Percentiles rank a stretch among this genome's conserved stretches.
Evolutionary conservation across 441 rosid genomes (phyloP).

Genomic region (Euphorbia corollata): DNA sequence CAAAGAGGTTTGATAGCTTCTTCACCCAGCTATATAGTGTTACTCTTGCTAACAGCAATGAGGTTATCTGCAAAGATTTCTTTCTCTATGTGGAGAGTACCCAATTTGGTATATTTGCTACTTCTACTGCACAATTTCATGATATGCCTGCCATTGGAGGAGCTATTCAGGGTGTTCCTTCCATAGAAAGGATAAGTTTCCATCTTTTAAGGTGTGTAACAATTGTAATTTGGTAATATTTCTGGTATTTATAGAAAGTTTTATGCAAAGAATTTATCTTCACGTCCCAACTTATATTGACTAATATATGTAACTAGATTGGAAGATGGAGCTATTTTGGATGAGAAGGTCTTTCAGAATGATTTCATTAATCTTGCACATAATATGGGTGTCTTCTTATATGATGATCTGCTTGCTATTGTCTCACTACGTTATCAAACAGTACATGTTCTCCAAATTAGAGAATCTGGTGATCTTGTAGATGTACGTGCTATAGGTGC

Average conservation of each 20-base stretch:
- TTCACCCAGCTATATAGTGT: constrained; percentile 65
- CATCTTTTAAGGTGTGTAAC: constrained; percentile 56
- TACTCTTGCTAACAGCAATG: constrained; percentile 72
- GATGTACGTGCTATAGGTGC: constrained; percentile 80
- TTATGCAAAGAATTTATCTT: not conserved
- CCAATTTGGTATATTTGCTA: constrained; percentile 81
- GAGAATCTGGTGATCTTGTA: constrained; percentile 84
- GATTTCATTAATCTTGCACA: constrained; percentile 73
- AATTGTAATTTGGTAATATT: constrained; percentile 1
- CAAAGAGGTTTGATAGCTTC: constrained; percentile 75
- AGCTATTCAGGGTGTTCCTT: constrained; percentile 79
- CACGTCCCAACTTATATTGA: not conserved
- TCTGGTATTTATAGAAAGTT: not conserved
- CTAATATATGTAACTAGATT: constrained; percentile 34
- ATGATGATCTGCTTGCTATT: constrained; percentile 83
- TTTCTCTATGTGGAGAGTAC: constrained; percentile 58
- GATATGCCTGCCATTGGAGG: constrained; percentile 63
- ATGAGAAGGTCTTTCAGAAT: constrained; percentile 72
- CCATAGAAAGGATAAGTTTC: constrained; percentile 77
- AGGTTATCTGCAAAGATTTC: constrained; percentile 87
- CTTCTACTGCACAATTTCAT: constrained; percentile 81
- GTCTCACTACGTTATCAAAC: constrained; percentile 82
- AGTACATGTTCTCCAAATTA: constrained; percentile 79
- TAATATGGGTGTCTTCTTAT: constrained; percentile 76
- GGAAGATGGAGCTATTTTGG: constrained; percentile 76